These are phyloP conservation scores for Colletotrichum limetticola DNA, from an alignment of 2,329 filamentous ascomycete genomes.

Conservation along the genomic window DNA sequence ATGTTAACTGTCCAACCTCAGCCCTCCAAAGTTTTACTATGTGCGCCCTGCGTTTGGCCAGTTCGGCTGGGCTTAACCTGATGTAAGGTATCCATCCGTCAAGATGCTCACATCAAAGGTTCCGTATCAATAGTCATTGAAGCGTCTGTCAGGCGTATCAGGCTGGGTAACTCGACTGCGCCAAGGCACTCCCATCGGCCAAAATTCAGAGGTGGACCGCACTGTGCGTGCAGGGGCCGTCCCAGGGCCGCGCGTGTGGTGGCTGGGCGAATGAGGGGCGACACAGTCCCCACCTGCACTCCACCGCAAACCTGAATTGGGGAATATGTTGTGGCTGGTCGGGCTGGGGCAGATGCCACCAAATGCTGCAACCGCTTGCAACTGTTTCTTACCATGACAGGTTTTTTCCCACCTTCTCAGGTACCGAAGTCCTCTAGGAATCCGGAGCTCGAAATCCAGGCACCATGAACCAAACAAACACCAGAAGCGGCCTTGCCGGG, in stretches of 20 bases:
- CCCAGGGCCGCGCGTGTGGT: slow-evolving; percentile 35
- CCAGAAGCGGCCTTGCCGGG: not conserved
- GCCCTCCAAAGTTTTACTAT: not conserved
- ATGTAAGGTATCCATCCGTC: not conserved
- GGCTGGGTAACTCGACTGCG: not conserved
- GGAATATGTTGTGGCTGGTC: slow-evolving; percentile 33
- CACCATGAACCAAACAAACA: slow-evolving; percentile 16
- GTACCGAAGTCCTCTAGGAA: not conserved
- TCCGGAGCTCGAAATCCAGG: not conserved
- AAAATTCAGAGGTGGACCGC: not conserved
- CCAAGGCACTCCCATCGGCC: slow-evolving; percentile 3
- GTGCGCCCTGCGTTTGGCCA: not conserved
- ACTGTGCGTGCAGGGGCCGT: slow-evolving; percentile 29
- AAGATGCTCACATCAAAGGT: not conserved
- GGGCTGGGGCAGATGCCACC: slow-evolving; percentile 16
- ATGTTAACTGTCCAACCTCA: not conserved
- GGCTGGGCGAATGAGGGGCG: slow-evolving; percentile 34
- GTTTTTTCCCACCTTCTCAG: not conserved
- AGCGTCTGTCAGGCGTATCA: not conserved
- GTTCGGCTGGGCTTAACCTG: not conserved
- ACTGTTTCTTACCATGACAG: not conserved
- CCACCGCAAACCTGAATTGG: slow-evolving; percentile 19
- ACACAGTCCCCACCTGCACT: not conserved
- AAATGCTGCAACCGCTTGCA: not conserved
- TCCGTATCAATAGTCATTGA: not conserved